Percentiles rank a stretch among this genome's conserved stretches.
Evolutionary conservation across 2,329 filamentous ascomycete species (phyloP).

Genomic region (Parafenestella ontariensis): DNA sequence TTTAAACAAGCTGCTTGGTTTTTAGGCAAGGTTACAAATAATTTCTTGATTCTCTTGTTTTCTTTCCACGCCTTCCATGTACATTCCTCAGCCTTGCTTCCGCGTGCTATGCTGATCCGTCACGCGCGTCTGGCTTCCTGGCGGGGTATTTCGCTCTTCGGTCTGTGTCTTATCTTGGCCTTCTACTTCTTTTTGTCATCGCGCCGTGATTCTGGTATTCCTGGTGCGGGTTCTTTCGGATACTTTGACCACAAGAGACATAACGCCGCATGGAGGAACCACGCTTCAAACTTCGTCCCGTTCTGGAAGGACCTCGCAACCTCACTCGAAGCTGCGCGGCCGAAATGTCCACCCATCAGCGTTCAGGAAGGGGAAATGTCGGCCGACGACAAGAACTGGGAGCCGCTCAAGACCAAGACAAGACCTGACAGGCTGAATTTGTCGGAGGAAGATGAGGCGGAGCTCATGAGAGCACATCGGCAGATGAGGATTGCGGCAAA

Average conservation of each 20-base stretch:
- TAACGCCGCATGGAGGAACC: background rate
- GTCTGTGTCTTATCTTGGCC: no score
- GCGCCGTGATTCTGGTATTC: no score
- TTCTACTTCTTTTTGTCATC: no score
- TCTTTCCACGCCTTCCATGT: no score
- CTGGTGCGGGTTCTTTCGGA: background rate
- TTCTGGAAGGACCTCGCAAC: background rate
- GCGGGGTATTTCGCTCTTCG: no score
- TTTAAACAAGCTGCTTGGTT: no score
- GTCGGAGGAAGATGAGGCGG: background rate
- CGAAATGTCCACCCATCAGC: slow-evolving; percentile 3
- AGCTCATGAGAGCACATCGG: slow-evolving; percentile 1
- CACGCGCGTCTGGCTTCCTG: no score
- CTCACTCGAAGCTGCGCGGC: slow-evolving; percentile 2
- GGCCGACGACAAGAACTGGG: slow-evolving; percentile 6
- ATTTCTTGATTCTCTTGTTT: no score
- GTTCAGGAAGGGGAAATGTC: slow-evolving; percentile 3
- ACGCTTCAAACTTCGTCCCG: background rate
- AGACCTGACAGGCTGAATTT: slow-evolving; percentile 2
- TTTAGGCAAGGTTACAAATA: no score
- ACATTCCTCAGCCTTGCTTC: no score
- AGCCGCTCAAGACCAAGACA: slow-evolving; percentile 3
- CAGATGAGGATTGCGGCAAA: background rate
- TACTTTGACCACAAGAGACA: slow-evolving; percentile 7
- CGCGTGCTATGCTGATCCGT: no score